These are phyloP conservation scores for Solanum sparsipilum DNA, from an alignment of 257 asterid genomes.

Conservation along the genomic window DNA sequence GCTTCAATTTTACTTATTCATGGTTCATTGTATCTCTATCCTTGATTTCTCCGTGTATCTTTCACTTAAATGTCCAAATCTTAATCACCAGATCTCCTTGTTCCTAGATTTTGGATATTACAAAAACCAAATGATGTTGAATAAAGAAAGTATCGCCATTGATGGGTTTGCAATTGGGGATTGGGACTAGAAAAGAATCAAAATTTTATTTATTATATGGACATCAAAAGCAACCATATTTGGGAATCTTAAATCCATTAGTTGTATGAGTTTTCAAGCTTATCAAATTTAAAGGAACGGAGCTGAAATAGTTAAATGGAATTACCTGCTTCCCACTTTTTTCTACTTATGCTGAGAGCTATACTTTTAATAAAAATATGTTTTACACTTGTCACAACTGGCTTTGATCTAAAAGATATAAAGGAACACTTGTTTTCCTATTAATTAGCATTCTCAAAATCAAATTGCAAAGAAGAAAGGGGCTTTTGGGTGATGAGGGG, in stretches of 20 bases:
- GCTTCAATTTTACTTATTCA: neutral
- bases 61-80: neutral
- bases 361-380: neutral
- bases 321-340: neutral
- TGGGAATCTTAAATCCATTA: neutral
- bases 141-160: neutral
- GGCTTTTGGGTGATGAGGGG: neutral
- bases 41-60: neutral
- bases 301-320: neutral
- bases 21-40: neutral
- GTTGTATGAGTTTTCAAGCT: neutral
- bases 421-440: neutral
- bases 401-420: neutral
- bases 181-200: neutral
- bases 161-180: neutral
- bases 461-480: neutral
- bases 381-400: neutral
- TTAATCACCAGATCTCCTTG: neutral
- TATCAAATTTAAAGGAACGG: neutral
- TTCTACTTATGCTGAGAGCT: neutral
- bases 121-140: neutral
- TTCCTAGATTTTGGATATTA: neutral
- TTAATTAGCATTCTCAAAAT: neutral
- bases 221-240: neutral
- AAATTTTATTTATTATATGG: neutral